Base-by-base conservation (phyloP, 2,329 filamentous ascomycete species). In the Rutstroemia sydowiana region DNA sequence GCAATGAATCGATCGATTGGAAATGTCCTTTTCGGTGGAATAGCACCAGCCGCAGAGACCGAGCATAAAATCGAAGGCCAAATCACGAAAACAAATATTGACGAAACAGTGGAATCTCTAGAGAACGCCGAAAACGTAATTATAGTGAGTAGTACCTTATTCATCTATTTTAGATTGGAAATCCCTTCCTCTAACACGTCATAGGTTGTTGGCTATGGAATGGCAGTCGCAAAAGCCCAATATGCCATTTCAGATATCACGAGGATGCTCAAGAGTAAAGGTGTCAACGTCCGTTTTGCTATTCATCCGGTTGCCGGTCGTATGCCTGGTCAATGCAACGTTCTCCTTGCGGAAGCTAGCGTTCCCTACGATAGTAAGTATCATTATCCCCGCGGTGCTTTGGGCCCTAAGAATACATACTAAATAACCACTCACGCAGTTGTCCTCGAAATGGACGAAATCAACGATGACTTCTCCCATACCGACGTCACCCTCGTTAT, bases 291-390 rank as follows among this genome's bases (percentile, higher is more conserved):
- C 7, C 85, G 89, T 26, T 95, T 95, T 64, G 89, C 88, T 6
- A 93, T 95, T 59, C 89, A 95, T 65, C 89, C 89, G 0, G 89
- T 95, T 26, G 90, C 90, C 0, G 90, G 90, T 10, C 81, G 90
- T 30, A 95, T 95, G 90, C 90, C 90, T 0, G 90, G 90, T 0
- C 90, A 95, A 70, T 95, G 89, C 71, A 95, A 95, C 63, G 89
- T 95, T 3, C 75, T 95, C 2, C 80, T 95, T 13, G 90, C 90
- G 0, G 90, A 95, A 68, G 90, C 90, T 1, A 85, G 79, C 31
- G 90, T 95, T 28, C 88, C 88, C 2, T 95, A 95, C 63, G 90
- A 95, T 61, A 92, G 71, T 73, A 65, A 59, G 70, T 51, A 26
- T 32, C 41, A n/a, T 34, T 6, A 31, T 10, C 10, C n/a, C 1